Percentiles rank a stretch among this genome's conserved stretches.
phyloP scores from a whole-genome alignment of 441 rosid species.

The Pelargonium fulgidum region DNA sequence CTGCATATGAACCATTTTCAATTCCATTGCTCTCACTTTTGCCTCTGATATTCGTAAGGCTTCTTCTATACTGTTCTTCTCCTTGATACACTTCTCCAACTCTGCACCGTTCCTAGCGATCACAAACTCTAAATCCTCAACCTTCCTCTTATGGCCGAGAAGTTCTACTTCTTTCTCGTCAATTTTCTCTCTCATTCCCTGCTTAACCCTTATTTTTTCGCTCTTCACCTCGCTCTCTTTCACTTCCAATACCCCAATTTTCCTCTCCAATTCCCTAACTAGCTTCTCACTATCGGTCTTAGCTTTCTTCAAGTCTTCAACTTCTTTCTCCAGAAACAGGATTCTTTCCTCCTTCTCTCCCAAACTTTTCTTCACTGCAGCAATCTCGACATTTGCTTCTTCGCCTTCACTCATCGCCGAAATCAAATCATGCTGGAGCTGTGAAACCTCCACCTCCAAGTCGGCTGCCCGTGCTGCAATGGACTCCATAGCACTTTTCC shows the following conservation, averaged over 20 bases:
- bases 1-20: constrained; percentile 26
- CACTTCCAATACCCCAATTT: constrained; percentile 44
- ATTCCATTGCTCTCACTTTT: neutral
- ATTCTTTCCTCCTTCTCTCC: constrained; percentile 40
- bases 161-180: constrained; percentile 48
- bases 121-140: constrained; percentile 35
- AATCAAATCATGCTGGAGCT: constrained; percentile 62
- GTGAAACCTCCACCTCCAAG: constrained; percentile 49
- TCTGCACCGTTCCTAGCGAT: constrained; percentile 26
- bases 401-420: constrained; percentile 38
- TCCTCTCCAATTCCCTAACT: constrained; percentile 59
- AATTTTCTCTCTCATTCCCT: constrained; percentile 43
- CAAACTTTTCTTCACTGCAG: constrained; percentile 35
- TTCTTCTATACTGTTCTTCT: neutral
- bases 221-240: constrained; percentile 55
- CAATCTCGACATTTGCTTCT: constrained; percentile 39
- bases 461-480: constrained; percentile 48
- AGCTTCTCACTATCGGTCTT: constrained; percentile 49
- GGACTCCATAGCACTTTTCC: constrained; percentile 37
- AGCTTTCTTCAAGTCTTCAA: constrained; percentile 45
- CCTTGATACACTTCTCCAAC: constrained; percentile 21
- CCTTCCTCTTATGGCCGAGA: constrained; percentile 31
- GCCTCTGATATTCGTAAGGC: constrained; percentile 13
- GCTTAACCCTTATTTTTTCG: constrained; percentile 47
- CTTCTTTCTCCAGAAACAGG: constrained; percentile 38